Base-by-base conservation (phyloP, 768 basidiomycete genomes). In the Tricholoma terreum region DNA sequence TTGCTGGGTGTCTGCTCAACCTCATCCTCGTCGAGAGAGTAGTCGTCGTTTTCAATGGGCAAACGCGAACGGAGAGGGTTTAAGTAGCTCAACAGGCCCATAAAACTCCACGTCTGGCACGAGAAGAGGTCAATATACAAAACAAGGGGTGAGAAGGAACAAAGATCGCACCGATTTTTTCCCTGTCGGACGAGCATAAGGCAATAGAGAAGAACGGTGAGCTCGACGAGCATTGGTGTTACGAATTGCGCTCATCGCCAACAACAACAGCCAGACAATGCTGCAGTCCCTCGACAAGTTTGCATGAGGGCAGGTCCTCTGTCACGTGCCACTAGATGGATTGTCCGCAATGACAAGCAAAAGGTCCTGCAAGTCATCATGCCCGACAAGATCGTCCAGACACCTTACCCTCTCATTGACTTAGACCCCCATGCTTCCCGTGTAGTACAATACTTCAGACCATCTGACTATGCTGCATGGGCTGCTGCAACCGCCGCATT, bases 361-460 rank as follows among this genome's bases (percentile, higher is more conserved):
- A 54, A 61, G 49, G 61, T 45, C 52, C 42, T 51, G 52, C 60
- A 48, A 49, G 15, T 64, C 38, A 74, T 71, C 59, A 82, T 83
- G 81, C 80, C 83, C 51, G 69, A 72, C 59, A 80, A 80, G 68
- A 68, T 77, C 57, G 71, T 79, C 54, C 69, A 76, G 66, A 84
- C 89, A 38, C 85, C 86, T 22, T 96, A 85, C 76, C 94, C 94
- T 49, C 86, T 96, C 73, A 90, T 98, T 75, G 96, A 98, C 74
- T 79, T 85, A 0, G 96, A 98, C 78, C 96, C 96, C 9, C 90
- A 97, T 77, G 86, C 86, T 12, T 76, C 77, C 31, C 84, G 96
- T 31, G 96, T 99, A 50, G 75, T 99, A 19, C 79, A 90, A 57
- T 97, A 97, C 76, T 85, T 98, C 73, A 82, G 96, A 22, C 80